phyloP scores from a whole-genome alignment of 768 basidiomycete species.

The Boletus rubescentipes region DNA sequence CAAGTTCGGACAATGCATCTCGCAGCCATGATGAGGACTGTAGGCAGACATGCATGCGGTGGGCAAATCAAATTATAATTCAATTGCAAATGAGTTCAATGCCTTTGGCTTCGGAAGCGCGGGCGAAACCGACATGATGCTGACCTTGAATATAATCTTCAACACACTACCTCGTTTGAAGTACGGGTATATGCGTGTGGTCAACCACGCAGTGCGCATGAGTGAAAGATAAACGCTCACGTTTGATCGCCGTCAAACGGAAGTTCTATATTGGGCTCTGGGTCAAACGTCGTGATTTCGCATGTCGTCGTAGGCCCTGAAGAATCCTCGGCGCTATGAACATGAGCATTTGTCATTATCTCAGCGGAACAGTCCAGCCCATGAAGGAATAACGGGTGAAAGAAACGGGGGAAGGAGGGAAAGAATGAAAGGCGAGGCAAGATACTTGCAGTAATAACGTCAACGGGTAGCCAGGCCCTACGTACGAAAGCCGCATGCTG shows the following conservation, averaged over 20 bases:
- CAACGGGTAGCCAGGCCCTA: slow-evolving; percentile 74
- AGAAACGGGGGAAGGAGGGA: neutral
- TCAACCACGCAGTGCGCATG: slow-evolving; percentile 9
- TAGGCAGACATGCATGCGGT: slow-evolving; percentile 12
- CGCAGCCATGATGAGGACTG: slow-evolving; percentile 85
- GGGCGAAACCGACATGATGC: slow-evolving; percentile 5
- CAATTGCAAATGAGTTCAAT: neutral
- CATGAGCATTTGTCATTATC: neutral
- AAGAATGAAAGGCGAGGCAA: neutral
- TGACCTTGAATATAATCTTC: slow-evolving; percentile 83
- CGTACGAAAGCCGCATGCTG: slow-evolving; percentile 83
- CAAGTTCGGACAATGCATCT: slow-evolving; percentile 88
- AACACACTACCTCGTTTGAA: slow-evolving; percentile 48
- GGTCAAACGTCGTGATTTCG: slow-evolving; percentile 81
- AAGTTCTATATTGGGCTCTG: slow-evolving; percentile 79
- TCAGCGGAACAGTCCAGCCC: neutral
- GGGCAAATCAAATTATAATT: neutral
- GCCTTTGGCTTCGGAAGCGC: neutral
- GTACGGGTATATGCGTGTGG: neutral
- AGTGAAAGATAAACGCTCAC: slow-evolving; percentile 34
- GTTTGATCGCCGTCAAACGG: slow-evolving; percentile 69
- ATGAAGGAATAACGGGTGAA: neutral
- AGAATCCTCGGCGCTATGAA: slow-evolving; percentile 68
- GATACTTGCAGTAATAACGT: slow-evolving; percentile 70
- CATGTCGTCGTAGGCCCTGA: slow-evolving; percentile 83